Percentiles rank a stretch among this genome's conserved stretches.
These are phyloP conservation scores for Begonia fuchsioides DNA, from an alignment of 306 rosid species.

Conservation along the genomic window DNA sequence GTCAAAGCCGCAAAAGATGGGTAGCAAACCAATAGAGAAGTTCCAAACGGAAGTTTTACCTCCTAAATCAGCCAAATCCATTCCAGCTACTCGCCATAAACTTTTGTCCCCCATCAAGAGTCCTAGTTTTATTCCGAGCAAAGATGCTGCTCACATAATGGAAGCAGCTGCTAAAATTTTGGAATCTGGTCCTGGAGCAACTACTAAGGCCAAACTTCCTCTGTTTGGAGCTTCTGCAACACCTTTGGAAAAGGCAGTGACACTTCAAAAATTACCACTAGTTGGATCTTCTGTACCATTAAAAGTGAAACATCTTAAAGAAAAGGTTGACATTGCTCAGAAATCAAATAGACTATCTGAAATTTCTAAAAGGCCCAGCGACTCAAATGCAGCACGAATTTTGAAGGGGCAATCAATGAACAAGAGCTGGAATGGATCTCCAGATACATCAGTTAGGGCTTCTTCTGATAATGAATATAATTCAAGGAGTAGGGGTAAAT, in stretches of 20 bases:
- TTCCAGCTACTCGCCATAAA: slow-evolving; percentile 82
- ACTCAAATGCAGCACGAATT: slow-evolving; percentile 61
- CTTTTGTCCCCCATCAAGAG: slow-evolving; percentile 84
- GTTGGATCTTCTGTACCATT: slow-evolving; percentile 34
- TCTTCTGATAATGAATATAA: slow-evolving; percentile 28
- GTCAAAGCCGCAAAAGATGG: slow-evolving; percentile 36
- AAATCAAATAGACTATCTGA: slow-evolving; percentile 39
- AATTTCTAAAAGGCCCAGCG: slow-evolving; percentile 37
- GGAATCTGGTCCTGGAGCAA: slow-evolving; percentile 48
- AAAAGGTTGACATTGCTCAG: slow-evolving; percentile 40
- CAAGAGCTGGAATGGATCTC: slow-evolving; percentile 85
- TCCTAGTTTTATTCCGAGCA: slow-evolving; percentile 60
- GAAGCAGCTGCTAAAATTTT: slow-evolving; percentile 94
- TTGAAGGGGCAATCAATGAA: slow-evolving; percentile 73
- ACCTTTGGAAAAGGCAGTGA: slow-evolving; percentile 60
- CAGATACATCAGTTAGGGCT: slow-evolving; percentile 35
- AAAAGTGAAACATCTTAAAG: slow-evolving; percentile 40
- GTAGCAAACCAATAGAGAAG: slow-evolving; percentile 68
- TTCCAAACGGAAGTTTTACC: slow-evolving; percentile 90
- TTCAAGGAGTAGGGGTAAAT: slow-evolving; percentile 43
- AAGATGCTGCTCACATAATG: slow-evolving; percentile 82
- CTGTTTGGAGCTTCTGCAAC: slow-evolving; percentile 33
- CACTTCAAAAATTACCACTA: slow-evolving; percentile 40
- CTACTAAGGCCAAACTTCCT: slow-evolving; percentile 38
- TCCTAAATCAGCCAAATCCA: slow-evolving; percentile 81